These are phyloP conservation scores for Arthrinium phaeospermum DNA, from an alignment of 2,329 filamentous ascomycete genomes.

Conservation along the genomic window DNA sequence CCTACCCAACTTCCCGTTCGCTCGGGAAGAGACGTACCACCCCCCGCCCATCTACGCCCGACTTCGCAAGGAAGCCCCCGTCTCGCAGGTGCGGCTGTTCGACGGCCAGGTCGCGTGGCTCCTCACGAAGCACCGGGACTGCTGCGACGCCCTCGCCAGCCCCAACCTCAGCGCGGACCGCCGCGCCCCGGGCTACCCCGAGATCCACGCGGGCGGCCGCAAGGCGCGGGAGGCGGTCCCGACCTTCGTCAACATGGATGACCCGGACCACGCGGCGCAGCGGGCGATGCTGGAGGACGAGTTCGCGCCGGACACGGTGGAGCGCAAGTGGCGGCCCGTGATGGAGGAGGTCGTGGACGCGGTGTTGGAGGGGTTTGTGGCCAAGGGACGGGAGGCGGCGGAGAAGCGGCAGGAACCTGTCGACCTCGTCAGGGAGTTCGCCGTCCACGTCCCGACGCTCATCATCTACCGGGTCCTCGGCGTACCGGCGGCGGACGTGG, in stretches of 20 bases:
- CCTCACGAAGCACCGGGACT: constrained; percentile 22
- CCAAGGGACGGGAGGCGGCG: neutral
- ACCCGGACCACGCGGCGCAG: constrained; percentile 20
- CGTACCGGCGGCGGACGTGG: constrained; percentile 20
- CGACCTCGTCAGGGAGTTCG: constrained; percentile 23
- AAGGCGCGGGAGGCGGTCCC: constrained; percentile 15
- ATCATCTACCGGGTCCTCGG: constrained; percentile 24
- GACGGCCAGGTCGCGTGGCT: constrained; percentile 22
- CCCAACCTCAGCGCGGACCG: constrained; percentile 21
- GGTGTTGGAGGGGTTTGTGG: constrained; percentile 21
- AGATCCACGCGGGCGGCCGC: constrained; percentile 18
- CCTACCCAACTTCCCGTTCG: constrained; percentile 22
- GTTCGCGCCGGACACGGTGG: constrained; percentile 21
- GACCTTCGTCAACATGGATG: constrained; percentile 22
- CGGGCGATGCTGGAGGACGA: constrained; percentile 22
- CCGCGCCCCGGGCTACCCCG: constrained; percentile 23
- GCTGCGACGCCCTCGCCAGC: constrained; percentile 16
- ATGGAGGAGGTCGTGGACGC: constrained; percentile 23
- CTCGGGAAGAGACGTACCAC: constrained; percentile 19
- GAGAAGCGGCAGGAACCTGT: constrained; percentile 18
- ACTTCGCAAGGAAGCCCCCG: constrained; percentile 19
- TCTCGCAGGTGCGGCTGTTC: constrained; percentile 24
- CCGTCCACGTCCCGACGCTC: constrained; percentile 22
- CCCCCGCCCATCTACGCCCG: constrained; percentile 18
- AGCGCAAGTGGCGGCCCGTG: constrained; percentile 17